Percentiles rank a stretch among this genome's conserved stretches.
Evolutionary conservation across 139 green algal species (phyloP).

Genomic region (Chlamydomonas sp.): DNA sequence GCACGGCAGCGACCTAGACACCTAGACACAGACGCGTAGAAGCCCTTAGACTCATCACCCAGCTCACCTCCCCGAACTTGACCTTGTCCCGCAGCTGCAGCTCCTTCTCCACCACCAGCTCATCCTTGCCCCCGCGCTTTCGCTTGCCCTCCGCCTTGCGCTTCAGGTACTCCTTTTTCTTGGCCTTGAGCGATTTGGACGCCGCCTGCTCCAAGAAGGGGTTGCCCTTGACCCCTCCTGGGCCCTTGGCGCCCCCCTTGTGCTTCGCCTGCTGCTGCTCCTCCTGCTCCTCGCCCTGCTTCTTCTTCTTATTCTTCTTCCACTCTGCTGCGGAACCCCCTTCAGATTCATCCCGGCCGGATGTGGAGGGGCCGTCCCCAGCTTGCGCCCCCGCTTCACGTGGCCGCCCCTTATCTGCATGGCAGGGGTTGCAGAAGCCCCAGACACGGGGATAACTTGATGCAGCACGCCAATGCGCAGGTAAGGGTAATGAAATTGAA

Average conservation of each 20-base stretch:
- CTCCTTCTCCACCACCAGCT: constrained; percentile 38
- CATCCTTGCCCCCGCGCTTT: not conserved
- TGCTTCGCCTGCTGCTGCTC: not conserved
- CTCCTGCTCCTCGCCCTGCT: not conserved
- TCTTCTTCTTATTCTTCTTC: not conserved
- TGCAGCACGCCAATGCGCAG: too few relatives aligned
- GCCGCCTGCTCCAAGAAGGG: not conserved
- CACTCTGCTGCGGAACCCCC: not conserved
- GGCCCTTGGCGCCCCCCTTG: not conserved
- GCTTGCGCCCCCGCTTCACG: not conserved
- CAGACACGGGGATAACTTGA: too few relatives aligned
- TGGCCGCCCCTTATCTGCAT: too few relatives aligned
- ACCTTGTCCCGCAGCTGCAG: constrained; percentile 34
- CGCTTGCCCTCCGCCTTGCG: constrained; percentile 40
- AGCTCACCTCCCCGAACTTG: constrained; percentile 42
- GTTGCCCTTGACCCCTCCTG: not conserved
- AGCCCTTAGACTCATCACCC: too few relatives aligned
- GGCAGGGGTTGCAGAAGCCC: too few relatives aligned
- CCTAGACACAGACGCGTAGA: too few relatives aligned
- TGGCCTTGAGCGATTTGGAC: constrained; percentile 11
- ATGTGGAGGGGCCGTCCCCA: constrained; percentile 7
- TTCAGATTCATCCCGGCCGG: not conserved
- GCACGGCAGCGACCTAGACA: too few relatives aligned
- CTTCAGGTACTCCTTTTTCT: constrained; percentile 45
- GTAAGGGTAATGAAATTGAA: too few relatives aligned